A percentile compares a stretch with the other conserved stretches of the same genome.
Conservation (phyloP, 192 early-diverging fungal genomes). For the Backusella mclennaniae region DNA sequence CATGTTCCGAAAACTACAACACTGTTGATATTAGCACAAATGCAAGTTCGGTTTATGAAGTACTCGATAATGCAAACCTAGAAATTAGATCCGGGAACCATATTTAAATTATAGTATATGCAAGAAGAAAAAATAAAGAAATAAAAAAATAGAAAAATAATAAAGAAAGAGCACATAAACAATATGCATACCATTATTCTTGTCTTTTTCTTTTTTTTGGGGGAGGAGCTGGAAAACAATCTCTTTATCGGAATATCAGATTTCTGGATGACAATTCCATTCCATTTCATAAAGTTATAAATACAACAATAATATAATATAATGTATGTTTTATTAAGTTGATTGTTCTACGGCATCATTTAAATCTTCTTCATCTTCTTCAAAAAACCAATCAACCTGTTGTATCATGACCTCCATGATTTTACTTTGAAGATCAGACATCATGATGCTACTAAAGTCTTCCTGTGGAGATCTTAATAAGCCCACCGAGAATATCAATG, state of each 20-base stretch:
- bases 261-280: no score
- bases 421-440: constrained; percentile 67
- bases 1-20: constrained; percentile 86
- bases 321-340: not conserved
- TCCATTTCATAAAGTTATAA: not conserved
- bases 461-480: constrained; percentile 58
- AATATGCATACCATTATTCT: not conserved
- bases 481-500: constrained; percentile 86
- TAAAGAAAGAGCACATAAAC: not conserved
- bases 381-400: constrained; percentile 63
- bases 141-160: not conserved
- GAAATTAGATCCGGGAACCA: constrained; percentile 19
- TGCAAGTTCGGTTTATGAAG: constrained; percentile 29
- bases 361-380: constrained; percentile 16
- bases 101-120: not conserved
- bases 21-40: constrained; percentile 19
- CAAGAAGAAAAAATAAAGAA: not conserved
- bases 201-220: no score
- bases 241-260: no score
- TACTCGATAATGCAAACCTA: constrained; percentile 27
- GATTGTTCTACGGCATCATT: not conserved
- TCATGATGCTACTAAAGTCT: constrained; percentile 61
- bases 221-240: no score
- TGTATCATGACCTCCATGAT: constrained; percentile 71
- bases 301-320: no score